These are phyloP conservation scores for Acrocalymma vagum DNA, from an alignment of 2,329 filamentous ascomycete genomes.

Conservation along the genomic window DNA sequence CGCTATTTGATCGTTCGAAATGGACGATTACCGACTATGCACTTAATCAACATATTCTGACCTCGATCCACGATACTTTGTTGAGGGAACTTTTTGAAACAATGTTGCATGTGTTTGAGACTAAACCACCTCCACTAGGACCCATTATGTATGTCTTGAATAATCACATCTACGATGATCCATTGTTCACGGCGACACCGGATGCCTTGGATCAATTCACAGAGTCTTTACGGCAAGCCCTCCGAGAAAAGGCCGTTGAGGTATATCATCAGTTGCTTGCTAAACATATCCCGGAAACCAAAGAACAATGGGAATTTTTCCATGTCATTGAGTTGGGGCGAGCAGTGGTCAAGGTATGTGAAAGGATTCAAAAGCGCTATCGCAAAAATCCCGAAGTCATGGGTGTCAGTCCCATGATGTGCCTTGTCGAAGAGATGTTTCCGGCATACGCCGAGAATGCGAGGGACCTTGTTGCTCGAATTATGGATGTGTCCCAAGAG, in stretches of 20 bases:
- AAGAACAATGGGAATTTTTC: constrained; percentile 87
- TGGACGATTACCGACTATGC: constrained; percentile 61
- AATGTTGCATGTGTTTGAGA: constrained; percentile 88
- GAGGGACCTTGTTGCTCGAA: constrained; percentile 81
- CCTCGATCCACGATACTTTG: constrained; percentile 79
- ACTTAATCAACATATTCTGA: constrained; percentile 77
- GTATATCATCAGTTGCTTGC: constrained; percentile 83
- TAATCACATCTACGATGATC: constrained; percentile 81
- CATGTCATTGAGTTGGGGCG: constrained; percentile 91
- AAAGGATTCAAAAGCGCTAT: constrained; percentile 93
- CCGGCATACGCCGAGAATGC: constrained; percentile 92
- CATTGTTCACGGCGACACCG: constrained; percentile 74
- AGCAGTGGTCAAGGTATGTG: constrained; percentile 82
- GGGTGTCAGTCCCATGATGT: constrained; percentile 73
- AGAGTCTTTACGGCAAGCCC: constrained; percentile 73
- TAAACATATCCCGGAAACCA: constrained; percentile 78
- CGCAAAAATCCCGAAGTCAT: constrained; percentile 86
- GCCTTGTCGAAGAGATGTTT: constrained; percentile 83
- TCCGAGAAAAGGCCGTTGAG: constrained; percentile 77
- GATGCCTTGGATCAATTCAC: constrained; percentile 78
- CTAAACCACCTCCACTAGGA: constrained; percentile 83
- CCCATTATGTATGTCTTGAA: constrained; percentile 83
- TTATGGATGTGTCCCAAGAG: constrained; percentile 76
- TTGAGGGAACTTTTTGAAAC: constrained; percentile 86
- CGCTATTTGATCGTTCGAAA: constrained; percentile 58